Evolutionary conservation across 2,329 filamentous ascomycete species (phyloP), one percentile per base, ranked within the genome.

Genomic region (Stachybotrys echinatus): DNA sequence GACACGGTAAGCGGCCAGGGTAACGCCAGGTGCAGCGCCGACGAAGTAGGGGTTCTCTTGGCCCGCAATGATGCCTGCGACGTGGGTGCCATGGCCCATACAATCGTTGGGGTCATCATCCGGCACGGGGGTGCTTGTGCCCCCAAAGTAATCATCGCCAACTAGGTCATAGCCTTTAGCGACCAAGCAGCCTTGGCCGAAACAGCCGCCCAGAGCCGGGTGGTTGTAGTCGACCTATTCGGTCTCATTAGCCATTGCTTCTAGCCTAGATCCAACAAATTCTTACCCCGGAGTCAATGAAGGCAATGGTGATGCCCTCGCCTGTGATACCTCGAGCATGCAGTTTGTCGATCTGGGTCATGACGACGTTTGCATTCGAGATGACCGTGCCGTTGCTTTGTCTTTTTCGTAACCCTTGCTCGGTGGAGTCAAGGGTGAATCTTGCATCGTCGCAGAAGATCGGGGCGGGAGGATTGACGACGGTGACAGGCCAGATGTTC

Each of bases 191-290:
- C 74, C 79, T 1, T 70, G 58, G 2, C 83, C 84, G 58, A 85
- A 85, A 58, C 83, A 83, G 43, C 81, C 81, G 17, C 84, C 84
- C 0, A 87, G 74, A 22, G 80, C 79, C 2, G 81, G 78, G 57
- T 87, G 83, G 1, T 68, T 74, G 59, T 85, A 86, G 60, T 87
- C 83, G 45, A 84, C n/a, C n/a, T n/a, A n/a, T n/a, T n/a, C n/a
- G n/a, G n/a, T n/a, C n/a, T n/a, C n/a, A n/a, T n/a, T n/a, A n/a
- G n/a, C n/a, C n/a, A n/a, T n/a, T n/a, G n/a, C n/a, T n/a, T n/a
- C n/a, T n/a, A n/a, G n/a, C n/a, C n/a, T n/a, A n/a, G n/a, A n/a
- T n/a, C n/a, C n/a, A n/a, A n/a, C n/a, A n/a, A n/a, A n/a, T n/a
- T n/a, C n/a, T n/a, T n/a, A n/a, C 67, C 59, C 78, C 78, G 18